A percentile compares a stretch with the other conserved stretches of the same genome.
phyloP scores from a whole-genome alignment of 495 filamentous ascomycete genomes.

The Emericellopsis terricola region DNA sequence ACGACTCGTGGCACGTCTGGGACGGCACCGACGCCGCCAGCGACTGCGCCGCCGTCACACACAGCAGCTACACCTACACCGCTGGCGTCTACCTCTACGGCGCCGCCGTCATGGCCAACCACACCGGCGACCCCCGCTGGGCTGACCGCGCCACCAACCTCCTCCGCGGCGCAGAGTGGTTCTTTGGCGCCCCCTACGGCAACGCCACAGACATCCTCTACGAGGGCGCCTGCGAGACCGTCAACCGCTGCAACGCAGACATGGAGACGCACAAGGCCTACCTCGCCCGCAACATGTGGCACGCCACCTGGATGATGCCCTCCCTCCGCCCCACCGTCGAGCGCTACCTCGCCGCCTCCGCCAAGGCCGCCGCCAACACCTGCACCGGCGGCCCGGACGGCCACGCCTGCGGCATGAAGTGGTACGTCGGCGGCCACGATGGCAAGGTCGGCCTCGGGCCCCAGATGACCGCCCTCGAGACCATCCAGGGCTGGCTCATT shows the following conservation, averaged over 20 bases:
- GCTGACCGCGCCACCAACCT: constrained; percentile 27
- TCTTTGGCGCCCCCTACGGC: constrained; percentile 26
- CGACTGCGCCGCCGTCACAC: constrained; percentile 28
- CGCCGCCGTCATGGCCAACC: constrained; percentile 45
- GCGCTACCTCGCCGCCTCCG: constrained; percentile 35
- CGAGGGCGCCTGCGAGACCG: constrained; percentile 57
- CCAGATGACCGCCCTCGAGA: constrained; percentile 53
- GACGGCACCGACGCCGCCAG: constrained; percentile 31
- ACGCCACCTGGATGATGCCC: constrained; percentile 40
- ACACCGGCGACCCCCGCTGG: constrained; percentile 36
- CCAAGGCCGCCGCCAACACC: constrained; percentile 41
- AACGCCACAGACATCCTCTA: constrained; percentile 40
- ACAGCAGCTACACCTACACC: constrained; percentile 41
- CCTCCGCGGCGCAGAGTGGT: constrained; percentile 18
- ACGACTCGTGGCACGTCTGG: constrained; percentile 25
- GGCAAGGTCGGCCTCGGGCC: constrained; percentile 42
- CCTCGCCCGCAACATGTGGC: constrained; percentile 55
- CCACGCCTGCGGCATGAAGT: constrained; percentile 50
- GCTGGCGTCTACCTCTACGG: constrained; percentile 48
- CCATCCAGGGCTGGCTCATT: constrained; percentile 39
- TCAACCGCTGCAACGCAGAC: constrained; percentile 45
- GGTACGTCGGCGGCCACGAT: constrained; percentile 46
- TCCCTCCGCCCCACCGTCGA: constrained; percentile 33
- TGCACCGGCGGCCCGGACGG: constrained; percentile 40
- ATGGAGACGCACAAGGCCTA: constrained; percentile 70